phyloP scores from a whole-genome alignment of 2,329 filamentous ascomycete genomes.

The Pestalotiopsis sp. region DNA sequence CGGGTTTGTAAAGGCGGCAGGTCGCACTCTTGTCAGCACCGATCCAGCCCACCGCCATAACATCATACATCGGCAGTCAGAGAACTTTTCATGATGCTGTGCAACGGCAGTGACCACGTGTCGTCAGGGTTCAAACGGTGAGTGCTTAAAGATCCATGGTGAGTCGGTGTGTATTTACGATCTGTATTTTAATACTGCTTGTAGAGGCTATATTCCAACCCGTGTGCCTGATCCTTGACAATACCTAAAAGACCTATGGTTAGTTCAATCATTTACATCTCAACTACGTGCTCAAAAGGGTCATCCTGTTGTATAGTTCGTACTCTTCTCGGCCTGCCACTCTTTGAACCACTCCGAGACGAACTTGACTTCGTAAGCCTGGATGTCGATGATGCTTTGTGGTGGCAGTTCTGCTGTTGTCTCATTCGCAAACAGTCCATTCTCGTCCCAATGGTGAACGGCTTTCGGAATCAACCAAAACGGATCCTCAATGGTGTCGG shows the following conservation, averaged over 20 bases:
- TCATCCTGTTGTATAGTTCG: not conserved
- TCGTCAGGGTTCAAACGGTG: not conserved
- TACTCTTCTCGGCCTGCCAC: slow-evolving; percentile 40
- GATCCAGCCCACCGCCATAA: not conserved
- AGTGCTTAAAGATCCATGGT: not conserved
- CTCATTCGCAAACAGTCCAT: slow-evolving; percentile 66
- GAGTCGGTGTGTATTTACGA: no score
- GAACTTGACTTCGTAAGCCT: slow-evolving; percentile 61
- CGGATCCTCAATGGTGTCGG: slow-evolving; percentile 67
- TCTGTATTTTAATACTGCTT: not conserved
- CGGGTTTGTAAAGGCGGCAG: not conserved
- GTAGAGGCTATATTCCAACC: not conserved
- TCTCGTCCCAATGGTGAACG: slow-evolving; percentile 83
- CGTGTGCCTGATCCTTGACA: not conserved
- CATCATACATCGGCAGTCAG: not conserved
- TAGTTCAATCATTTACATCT: not conserved
- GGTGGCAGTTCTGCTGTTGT: slow-evolving; percentile 63
- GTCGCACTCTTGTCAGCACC: not conserved
- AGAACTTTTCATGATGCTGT: not conserved
- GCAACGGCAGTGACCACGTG: not conserved
- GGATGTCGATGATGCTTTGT: slow-evolving; percentile 57
- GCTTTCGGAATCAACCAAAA: slow-evolving; percentile 74
- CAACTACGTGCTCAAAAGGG: not conserved
- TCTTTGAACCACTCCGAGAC: slow-evolving; percentile 70
- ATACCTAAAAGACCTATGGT: not conserved